These are phyloP conservation scores for Aspergillus sclerotialis DNA, from an alignment of 2,329 filamentous ascomycete genomes.

Conservation along the genomic window DNA sequence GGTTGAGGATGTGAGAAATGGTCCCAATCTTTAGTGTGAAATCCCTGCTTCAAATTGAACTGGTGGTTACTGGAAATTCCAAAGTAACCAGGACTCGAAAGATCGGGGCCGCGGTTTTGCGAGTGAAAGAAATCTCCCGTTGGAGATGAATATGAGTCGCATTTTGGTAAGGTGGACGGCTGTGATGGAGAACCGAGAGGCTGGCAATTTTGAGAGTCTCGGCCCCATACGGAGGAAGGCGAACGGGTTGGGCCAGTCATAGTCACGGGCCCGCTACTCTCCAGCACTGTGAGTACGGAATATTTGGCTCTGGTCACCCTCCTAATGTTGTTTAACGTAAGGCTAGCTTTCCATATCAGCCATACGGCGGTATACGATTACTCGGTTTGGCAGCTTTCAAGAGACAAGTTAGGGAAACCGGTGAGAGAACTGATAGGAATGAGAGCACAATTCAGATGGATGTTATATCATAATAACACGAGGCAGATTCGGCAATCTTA, in stretches of 20 bases:
- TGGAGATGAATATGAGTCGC: constrained; percentile 15
- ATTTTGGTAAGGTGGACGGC: constrained; percentile 13
- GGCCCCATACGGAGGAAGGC: constrained; percentile 27
- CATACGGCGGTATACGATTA: too few relatives aligned
- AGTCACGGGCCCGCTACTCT: constrained; percentile 13
- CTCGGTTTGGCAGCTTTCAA: too few relatives aligned
- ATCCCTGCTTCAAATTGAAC: constrained; percentile 53
- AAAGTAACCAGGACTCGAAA: constrained; percentile 77
- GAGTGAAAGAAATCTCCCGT: constrained; percentile 11
- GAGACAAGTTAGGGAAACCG: too few relatives aligned
- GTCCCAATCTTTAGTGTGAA: constrained; percentile 66
- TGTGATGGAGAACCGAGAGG: constrained; percentile 12
- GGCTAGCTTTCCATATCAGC: not conserved
- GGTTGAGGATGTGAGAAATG: constrained; percentile 62
- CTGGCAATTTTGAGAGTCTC: constrained; percentile 15
- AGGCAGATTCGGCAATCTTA: too few relatives aligned
- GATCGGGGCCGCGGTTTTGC: constrained; percentile 12
- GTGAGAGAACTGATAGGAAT: too few relatives aligned
- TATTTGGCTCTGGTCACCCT: not conserved
- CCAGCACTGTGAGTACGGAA: not conserved
- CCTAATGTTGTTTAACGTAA: too few relatives aligned
- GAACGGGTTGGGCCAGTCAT: constrained; percentile 27
- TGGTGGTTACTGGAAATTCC: constrained; percentile 61
- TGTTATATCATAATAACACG: too few relatives aligned
- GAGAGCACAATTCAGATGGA: too few relatives aligned